Evolutionary conservation across 2,329 filamentous ascomycete genomes (phyloP), one percentile per base, ranked within the genome.

Genomic region (Hypoxylon sp.): DNA sequence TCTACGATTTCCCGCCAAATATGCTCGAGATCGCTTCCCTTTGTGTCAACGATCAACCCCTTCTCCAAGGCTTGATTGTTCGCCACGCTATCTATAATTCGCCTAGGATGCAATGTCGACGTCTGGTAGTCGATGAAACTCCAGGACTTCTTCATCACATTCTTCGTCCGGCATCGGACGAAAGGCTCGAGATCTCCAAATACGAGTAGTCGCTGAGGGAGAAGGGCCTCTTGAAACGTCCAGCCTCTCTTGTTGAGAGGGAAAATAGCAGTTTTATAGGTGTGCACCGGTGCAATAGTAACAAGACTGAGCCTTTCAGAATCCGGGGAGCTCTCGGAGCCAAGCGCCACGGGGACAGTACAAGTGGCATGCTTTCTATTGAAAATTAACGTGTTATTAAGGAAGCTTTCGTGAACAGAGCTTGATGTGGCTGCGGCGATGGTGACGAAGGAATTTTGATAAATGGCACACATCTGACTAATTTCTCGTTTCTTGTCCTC

Each of bases 401-500:
- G 60, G 25, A 63, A 63, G 4, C 60, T 51, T 25, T 63, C 60
- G 3, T 32, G 34, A 9, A 52, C 60, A 3, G 60, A 63, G 23
- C 46, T 58, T 11, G 60, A 63, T 39, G 53, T 63, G 30, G 60
- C 60, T 47, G 68, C 70, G 5, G 68, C 63, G 45, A 71, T 70
- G 23, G 65, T 71, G 19, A 70, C 43, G 25, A 61, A 64, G 29
- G 70, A 59, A 43, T 67, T 68, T n/a, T 66, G 61, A 34, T 71
- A 72, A 12, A 70, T 62, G 32, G 29, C 41, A 29, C 60, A 67
- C 70, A 72, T 72, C 29, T 23, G 46, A 5, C 52, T 46, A 2
- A 73, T 71, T 56, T 76, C 72, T 11, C 61, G 52, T 34, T 70
- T 53, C 74, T 73, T 75, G 50, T 77, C 76, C 53, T 72, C 63